Evolutionary conservation across 768 basidiomycete genomes (phyloP), one percentile per base, ranked within the genome.

Genomic region (Auricularia sp.): DNA sequence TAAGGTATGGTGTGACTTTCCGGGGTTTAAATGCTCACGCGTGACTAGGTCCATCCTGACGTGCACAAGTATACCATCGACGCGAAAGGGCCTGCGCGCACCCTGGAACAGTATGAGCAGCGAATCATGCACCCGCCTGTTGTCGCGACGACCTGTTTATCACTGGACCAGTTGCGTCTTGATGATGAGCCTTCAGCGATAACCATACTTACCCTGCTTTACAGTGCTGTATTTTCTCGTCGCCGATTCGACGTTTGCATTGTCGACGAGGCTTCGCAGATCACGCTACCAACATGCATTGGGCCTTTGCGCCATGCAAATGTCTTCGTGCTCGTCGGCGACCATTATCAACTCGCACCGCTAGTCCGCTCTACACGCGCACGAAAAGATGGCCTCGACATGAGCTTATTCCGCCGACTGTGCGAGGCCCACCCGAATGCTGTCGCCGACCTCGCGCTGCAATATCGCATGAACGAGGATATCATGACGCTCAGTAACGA

Each of bases 251-350:
- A 99, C 73, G 94, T 92, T 70, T 98, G 96, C 76, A 97, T 99
- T 64, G 89, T 99, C 18, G 97, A 98, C 67, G 97, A 99, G 73
- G 97, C 97, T 0, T 98, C 97, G 0, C 96, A 98, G 72, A 94
- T 98, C 68, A 98, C 97, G 0, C 75, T 98, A 1, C 97, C 97
- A 0, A 96, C 94, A 0, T 98, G 94, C 70, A 79, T 98, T 1
- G 97, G 97, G 4, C 97, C 97, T 0, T 77, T 98, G 3, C 86
- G 94, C 1, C 92, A 88, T 70, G 94, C 95, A 1, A 83, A 94
- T 62, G 92, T 82, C 51, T 99, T 98, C 68, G 84, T 98, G 3
- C 86, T 98, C 13, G 96, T 98, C 18, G 97, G 97, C 6, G 97
- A 98, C 72, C 97, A 99, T 76, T 93, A 89, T 77, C 97, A 99